Evolutionary conservation across 345 rosid species (phyloP).

Genomic region (Camelina laxa): DNA sequence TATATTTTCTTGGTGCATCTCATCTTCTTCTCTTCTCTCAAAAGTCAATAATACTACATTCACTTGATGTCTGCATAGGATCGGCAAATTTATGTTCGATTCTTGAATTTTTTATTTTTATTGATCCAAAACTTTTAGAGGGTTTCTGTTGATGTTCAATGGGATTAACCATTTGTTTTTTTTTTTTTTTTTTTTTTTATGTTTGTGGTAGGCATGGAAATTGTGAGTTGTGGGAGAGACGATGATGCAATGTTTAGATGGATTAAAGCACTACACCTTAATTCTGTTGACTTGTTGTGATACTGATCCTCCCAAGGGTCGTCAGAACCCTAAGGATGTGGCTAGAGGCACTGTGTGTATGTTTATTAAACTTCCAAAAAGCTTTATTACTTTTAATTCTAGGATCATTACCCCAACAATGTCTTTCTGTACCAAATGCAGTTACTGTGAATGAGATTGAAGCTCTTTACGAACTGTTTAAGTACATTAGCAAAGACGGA

Average conservation of each 20-base stretch:
- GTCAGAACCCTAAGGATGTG: constrained; percentile 63
- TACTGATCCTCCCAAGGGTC: constrained; percentile 58
- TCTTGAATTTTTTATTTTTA: constrained; percentile 10
- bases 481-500: constrained; percentile 78
- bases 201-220: constrained; percentile 63
- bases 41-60: constrained; percentile 28
- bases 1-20: constrained; percentile 11
- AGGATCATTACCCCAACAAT: not conserved
- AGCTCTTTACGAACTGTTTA: constrained; percentile 84
- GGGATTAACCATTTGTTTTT: not conserved
- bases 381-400: not conserved
- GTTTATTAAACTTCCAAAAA: constrained; percentile 30
- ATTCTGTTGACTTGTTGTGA: constrained; percentile 62
- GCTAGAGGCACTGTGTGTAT: constrained; percentile 82
- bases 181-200: not conserved
- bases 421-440: constrained; percentile 42
- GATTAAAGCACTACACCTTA: constrained; percentile 54
- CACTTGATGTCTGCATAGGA: constrained; percentile 14
- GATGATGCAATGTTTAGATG: constrained; percentile 77
- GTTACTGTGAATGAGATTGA: constrained; percentile 92
- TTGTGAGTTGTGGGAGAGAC: constrained; percentile 50
- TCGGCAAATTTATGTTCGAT: constrained; percentile 27
- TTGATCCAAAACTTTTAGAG: not conserved
- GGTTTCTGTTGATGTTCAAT: not conserved
- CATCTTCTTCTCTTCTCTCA: constrained; percentile 13